Conservation (phyloP, 2,329 filamentous ascomycete genomes). For the Penicillium capsulatum region DNA sequence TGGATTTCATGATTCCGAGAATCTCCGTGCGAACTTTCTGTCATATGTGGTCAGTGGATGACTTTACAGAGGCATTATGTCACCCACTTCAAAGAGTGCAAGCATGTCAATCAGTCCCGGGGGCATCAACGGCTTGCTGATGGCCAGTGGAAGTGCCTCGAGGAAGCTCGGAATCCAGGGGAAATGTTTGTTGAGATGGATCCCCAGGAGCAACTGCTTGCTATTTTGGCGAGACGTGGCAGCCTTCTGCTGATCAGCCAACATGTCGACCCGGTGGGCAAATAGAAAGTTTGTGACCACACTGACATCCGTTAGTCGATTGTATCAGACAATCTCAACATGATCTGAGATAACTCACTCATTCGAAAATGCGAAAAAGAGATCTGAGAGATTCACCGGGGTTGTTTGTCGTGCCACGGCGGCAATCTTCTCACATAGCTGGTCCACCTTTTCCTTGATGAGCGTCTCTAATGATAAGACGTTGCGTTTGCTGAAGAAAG, state of each 20-base stretch:
- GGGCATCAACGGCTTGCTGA: slow-evolving; percentile 22
- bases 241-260: slow-evolving; percentile 23
- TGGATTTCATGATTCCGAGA: slow-evolving; percentile 10
- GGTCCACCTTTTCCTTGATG: slow-evolving; percentile 23
- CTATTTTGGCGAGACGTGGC: slow-evolving; percentile 26
- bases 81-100: slow-evolving; percentile 16
- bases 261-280: slow-evolving; percentile 22
- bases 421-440: slow-evolving; percentile 14
- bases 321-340: not conserved
- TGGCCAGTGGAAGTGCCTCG: slow-evolving; percentile 18
- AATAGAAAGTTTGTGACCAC: slow-evolving; percentile 31
- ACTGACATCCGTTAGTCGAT: slow-evolving; percentile 13
- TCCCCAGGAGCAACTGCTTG: slow-evolving; percentile 24
- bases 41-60: slow-evolving; percentile 1
- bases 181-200: slow-evolving; percentile 33
- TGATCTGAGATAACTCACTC: slow-evolving; percentile 16
- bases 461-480: slow-evolving; percentile 26
- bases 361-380: slow-evolving; percentile 28
- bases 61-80: not conserved
- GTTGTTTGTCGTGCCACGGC: slow-evolving; percentile 6
- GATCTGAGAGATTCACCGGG: slow-evolving; percentile 25
- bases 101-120: slow-evolving; percentile 25
- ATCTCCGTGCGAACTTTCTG: slow-evolving; percentile 22
- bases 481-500: slow-evolving; percentile 31
- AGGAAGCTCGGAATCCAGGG: slow-evolving; percentile 26